phyloP scores from a whole-genome alignment of 805 yeast genomes.

The Cyberlindnera japonica region DNA sequence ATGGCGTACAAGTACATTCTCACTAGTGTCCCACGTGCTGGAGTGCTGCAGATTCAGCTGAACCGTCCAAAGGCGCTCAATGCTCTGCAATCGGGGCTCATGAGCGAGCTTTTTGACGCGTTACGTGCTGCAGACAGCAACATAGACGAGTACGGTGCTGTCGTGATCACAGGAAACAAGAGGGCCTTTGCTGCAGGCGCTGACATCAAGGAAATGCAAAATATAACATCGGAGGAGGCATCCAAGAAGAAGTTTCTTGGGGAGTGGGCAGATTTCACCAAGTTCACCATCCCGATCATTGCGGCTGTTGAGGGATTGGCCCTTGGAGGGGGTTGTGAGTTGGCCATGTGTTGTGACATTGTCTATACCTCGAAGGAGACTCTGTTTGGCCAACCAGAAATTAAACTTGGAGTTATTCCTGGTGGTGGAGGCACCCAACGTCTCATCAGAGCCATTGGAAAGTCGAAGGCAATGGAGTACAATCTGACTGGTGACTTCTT shows the following conservation, averaged over 20 bases:
- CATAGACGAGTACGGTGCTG: slow-evolving; percentile 40
- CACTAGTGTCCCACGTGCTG: slow-evolving; percentile 21
- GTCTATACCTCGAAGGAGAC: slow-evolving; percentile 47
- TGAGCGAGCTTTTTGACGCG: slow-evolving; percentile 23
- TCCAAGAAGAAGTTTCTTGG: slow-evolving; percentile 34
- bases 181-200: slow-evolving; percentile 53
- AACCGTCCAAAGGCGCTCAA: slow-evolving; percentile 29
- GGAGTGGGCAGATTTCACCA: slow-evolving; percentile 37
- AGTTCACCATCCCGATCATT: slow-evolving; percentile 43
- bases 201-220: slow-evolving; percentile 49
- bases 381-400: slow-evolving; percentile 52
- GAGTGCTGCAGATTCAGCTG: slow-evolving; percentile 25
- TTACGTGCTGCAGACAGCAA: slow-evolving; percentile 20
- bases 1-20: slow-evolving; percentile 23
- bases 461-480: slow-evolving; percentile 46
- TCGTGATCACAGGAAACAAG: slow-evolving; percentile 44
- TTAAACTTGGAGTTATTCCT: slow-evolving; percentile 48
- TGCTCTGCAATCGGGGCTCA: slow-evolving; percentile 20
- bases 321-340: slow-evolving; percentile 54
- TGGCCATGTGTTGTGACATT: slow-evolving; percentile 50
- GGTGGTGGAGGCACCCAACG: slow-evolving; percentile 56
- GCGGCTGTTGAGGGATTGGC: slow-evolving; percentile 55
- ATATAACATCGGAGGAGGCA: slow-evolving; percentile 34
- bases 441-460: slow-evolving; percentile 44
- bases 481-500: slow-evolving; percentile 45